Base-by-base conservation (phyloP, 1,139 yeast genomes). In the Taiozyma sp. region DNA sequence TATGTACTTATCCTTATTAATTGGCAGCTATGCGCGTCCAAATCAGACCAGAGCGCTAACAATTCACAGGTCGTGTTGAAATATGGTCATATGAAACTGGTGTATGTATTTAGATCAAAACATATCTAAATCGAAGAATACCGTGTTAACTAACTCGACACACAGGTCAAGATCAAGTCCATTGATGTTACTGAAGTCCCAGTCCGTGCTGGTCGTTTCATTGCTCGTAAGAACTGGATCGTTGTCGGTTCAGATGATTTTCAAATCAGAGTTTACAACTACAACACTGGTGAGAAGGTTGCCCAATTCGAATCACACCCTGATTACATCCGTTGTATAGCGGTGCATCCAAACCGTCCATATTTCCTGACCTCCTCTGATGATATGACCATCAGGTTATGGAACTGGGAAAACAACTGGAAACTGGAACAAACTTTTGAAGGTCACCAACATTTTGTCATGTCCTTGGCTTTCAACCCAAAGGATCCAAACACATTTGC, bases 381-480 rank as follows among this genome's bases (percentile, higher is more conserved):
- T 71, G 99, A 93, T 69, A 82, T 88, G 74, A 81, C 96, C 43
- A 81, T 95, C 66, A 91, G 86, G 71, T 78, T 92, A 67, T 93
- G 99, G 98, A 91, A 95, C 71, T 93, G 98, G 98, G 98, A 93
- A 50, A 81, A 83, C 66, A 81, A 80, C 66, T 95, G 99, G 99
- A 82, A 81, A 62, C 73, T 87, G 63, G 93, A 90, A 67, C 97
- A 89, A 70, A 82, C 86, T 40, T 95, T 88, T 68, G 96, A 90
- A 70, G 98, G 99, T 53, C 99, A 93, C 70, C 90, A 84, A 67
- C 97, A 93, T 71, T 93, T 87, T 70, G 93, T 93, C 52, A 92
- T 93, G 97, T 82, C 91, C 55, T 83, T 93, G 50, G 91, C 93
- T 49, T 90, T 93, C 75, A 95, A 93, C 71, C 98, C 99, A 53